These are phyloP conservation scores for Viridothelium virens DNA, from an alignment of 495 filamentous ascomycete species.

Conservation along the genomic window DNA sequence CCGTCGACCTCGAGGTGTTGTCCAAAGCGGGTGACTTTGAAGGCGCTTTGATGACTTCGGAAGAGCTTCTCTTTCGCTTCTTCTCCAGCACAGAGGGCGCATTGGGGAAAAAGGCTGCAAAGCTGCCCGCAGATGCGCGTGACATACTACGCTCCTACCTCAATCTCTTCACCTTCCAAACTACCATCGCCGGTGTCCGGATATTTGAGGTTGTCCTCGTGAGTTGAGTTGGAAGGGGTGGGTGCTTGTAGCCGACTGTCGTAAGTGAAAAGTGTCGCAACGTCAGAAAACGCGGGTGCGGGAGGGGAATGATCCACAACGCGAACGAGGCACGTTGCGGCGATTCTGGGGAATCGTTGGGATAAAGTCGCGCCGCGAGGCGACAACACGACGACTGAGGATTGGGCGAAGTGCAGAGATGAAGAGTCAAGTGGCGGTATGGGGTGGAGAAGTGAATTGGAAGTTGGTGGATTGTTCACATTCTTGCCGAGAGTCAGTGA, in stretches of 20 bases:
- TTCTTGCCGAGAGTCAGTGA: not conserved
- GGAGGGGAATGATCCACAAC: constrained; percentile 11
- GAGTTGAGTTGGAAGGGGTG: not conserved
- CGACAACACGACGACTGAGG: not conserved
- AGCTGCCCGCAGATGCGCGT: constrained; percentile 38
- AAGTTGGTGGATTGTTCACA: constrained; percentile 3
- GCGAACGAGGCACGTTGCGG: constrained; percentile 10
- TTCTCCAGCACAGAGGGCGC: constrained; percentile 59
- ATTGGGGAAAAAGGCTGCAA: constrained; percentile 84
- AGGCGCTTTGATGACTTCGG: not conserved
- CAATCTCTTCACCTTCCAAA: constrained; percentile 19
- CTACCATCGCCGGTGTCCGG: constrained; percentile 18
- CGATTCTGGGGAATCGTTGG: not conserved
- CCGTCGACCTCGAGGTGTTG: not conserved
- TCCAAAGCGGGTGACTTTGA: not conserved
- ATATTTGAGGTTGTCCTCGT: too few species aligned
- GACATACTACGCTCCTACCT: constrained; percentile 29
- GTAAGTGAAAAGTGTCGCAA: constrained; percentile 12
- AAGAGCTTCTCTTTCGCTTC: constrained; percentile 30
- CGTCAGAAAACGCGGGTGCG: constrained; percentile 18
- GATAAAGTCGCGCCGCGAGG: not conserved
- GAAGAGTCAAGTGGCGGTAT: not conserved
- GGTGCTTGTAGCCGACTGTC: not conserved
- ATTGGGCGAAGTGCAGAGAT: not conserved
- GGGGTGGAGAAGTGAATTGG: not conserved